Percentiles rank a stretch among this genome's conserved stretches.
These are phyloP conservation scores for Phytophthora fragariae DNA, from an alignment of 352 stramenopile genomes.

Conservation along the genomic window DNA sequence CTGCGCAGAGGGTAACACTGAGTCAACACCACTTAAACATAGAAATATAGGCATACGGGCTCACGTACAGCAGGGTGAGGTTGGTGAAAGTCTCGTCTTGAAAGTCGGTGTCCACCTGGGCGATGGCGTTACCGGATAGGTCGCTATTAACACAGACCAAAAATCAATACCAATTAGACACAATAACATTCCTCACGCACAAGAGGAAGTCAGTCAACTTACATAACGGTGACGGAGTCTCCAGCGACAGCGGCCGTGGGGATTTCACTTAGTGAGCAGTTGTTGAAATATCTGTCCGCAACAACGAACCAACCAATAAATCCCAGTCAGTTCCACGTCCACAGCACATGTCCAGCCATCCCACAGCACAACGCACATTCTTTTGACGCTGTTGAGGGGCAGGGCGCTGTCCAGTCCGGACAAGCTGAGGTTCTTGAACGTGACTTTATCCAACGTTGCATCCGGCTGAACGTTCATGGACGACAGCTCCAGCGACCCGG, in stretches of 20 bases:
- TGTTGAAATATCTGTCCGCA: conserved; percentile 62
- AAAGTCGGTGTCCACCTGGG: conserved; percentile 42
- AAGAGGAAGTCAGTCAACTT: conserved; percentile 7
- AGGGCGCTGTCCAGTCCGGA: conserved; percentile 59
- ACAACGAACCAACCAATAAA: background rate
- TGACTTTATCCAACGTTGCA: conserved; percentile 54
- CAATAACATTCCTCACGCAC: background rate
- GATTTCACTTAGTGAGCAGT: conserved; percentile 73
- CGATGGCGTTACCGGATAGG: conserved; percentile 54
- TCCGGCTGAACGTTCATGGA: conserved; percentile 74
- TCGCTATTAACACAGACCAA: conserved; percentile 25
- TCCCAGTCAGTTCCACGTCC: background rate
- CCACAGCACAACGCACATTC: conserved; percentile 51
- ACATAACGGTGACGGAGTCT: conserved; percentile 51
- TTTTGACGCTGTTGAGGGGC: conserved; percentile 54
- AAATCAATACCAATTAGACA: conserved; percentile 16
- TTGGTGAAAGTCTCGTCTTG: conserved; percentile 51
- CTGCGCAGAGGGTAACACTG: conserved; percentile 28
- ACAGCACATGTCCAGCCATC: background rate
- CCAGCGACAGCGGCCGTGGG: conserved; percentile 58
- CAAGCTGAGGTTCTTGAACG: conserved; percentile 56
- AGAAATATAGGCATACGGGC: background rate
- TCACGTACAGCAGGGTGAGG: conserved; percentile 65
- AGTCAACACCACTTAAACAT: conserved; percentile 1
- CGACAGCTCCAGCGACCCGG: conserved; percentile 56